Percentiles rank a stretch among this genome's conserved stretches.
These are phyloP conservation scores for Mycena galopus DNA, from an alignment of 768 basidiomycete genomes.

Conservation along the genomic window DNA sequence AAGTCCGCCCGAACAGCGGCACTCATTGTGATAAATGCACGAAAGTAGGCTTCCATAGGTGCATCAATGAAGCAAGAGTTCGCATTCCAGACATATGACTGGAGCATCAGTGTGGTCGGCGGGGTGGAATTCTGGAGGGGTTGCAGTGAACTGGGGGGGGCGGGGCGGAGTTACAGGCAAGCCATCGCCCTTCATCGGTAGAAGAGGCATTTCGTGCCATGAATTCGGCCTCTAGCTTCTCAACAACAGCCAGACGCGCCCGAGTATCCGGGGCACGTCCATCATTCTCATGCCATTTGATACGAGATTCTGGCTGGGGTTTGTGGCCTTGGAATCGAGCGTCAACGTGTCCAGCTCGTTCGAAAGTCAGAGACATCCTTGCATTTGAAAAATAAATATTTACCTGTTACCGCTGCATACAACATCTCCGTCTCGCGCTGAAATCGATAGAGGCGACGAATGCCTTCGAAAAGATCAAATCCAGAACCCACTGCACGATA, in stretches of 20 bases:
- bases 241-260: neutral
- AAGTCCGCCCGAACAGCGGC: neutral
- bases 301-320: constrained; percentile 11
- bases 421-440: constrained; percentile 20
- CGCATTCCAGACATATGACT: neutral
- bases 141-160: neutral
- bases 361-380: neutral
- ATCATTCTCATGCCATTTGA: too few species aligned
- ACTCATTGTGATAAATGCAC: neutral
- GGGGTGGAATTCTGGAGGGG: neutral
- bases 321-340: constrained; percentile 14
- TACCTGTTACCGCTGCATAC: constrained; percentile 12
- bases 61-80: constrained; percentile 7
- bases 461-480: constrained; percentile 14
- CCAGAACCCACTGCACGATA: neutral
- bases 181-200: neutral
- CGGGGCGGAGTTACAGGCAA: neutral
- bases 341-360: constrained; percentile 10
- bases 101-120: neutral
- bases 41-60: constrained; percentile 4
- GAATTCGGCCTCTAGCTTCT: neutral
- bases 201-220: neutral
- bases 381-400: neutral
- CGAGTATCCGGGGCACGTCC: constrained; percentile 29
- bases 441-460: neutral